These are phyloP conservation scores for Castanea mollissima DNA, from an alignment of 306 rosid genomes.

Conservation along the genomic window DNA sequence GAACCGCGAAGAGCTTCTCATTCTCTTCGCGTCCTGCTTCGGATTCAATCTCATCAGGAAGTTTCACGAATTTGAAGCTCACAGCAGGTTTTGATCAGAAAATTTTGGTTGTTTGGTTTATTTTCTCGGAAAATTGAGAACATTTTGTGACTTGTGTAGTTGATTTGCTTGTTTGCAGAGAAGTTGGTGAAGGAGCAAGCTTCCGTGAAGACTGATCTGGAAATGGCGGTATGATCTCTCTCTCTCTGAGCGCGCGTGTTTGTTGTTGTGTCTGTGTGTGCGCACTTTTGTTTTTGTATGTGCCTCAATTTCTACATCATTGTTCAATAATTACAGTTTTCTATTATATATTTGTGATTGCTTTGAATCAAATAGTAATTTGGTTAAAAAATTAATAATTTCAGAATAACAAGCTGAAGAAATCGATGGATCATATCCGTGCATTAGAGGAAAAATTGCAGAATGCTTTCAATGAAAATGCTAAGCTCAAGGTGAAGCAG, in stretches of 20 bases:
- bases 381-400: background rate
- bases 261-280: background rate
- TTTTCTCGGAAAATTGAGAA: conserved; percentile 18
- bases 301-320: background rate
- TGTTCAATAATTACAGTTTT: background rate
- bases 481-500: conserved; percentile 88
- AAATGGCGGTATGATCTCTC: conserved; percentile 64
- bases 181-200: conserved; percentile 89
- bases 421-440: conserved; percentile 60
- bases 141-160: conserved; percentile 17
- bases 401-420: conserved; percentile 79
- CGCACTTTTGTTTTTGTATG: background rate
- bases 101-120: conserved; percentile 2
- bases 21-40: conserved; percentile 46
- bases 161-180: conserved; percentile 45
- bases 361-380: conserved; percentile 1
- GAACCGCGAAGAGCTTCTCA: conserved; percentile 47
- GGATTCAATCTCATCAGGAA: conserved; percentile 61
- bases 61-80: conserved; percentile 78
- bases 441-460: conserved; percentile 83
- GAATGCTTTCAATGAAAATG: conserved; percentile 79
- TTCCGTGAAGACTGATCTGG: conserved; percentile 80
- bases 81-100: conserved; percentile 65
- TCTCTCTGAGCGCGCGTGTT: background rate
- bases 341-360: background rate